Evolutionary conservation across 169 alveolate genomes (phyloP).

Genomic region (Plasmodium malariae): DNA sequence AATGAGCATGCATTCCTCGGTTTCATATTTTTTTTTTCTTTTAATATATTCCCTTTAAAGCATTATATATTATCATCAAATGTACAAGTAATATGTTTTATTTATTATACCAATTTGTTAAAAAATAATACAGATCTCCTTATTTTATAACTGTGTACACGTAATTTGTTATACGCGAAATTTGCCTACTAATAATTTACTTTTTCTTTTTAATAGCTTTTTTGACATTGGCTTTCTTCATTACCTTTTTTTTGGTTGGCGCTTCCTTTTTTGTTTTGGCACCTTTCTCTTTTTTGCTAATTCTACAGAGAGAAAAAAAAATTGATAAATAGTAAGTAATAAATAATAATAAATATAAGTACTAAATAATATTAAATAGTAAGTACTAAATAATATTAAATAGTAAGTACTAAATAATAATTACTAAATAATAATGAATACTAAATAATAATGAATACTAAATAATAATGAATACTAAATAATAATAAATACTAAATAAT

Average conservation of each 20-base stretch:
- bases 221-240: conserved; percentile 8
- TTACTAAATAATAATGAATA: no score
- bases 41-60: neutral
- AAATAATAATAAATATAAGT: neutral
- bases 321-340: neutral
- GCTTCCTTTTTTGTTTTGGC: conserved; percentile 12
- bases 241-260: neutral
- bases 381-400: no score
- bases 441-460: no score
- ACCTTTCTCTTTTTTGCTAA: conserved; percentile 13
- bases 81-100: neutral
- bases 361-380: no score
- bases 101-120: neutral
- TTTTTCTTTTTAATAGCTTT: conserved; percentile 36
- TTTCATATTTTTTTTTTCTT: neutral
- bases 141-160: neutral
- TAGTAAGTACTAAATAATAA: no score
- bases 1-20: conserved; percentile 5
- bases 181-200: neutral
- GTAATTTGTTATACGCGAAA: neutral
- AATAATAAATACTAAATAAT: no score
- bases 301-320: conserved; percentile 24
- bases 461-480: no score
- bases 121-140: neutral
- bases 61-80: neutral